phyloP scores from a whole-genome alignment of 2,329 filamentous ascomycete species.

The Eutypella sp. region DNA sequence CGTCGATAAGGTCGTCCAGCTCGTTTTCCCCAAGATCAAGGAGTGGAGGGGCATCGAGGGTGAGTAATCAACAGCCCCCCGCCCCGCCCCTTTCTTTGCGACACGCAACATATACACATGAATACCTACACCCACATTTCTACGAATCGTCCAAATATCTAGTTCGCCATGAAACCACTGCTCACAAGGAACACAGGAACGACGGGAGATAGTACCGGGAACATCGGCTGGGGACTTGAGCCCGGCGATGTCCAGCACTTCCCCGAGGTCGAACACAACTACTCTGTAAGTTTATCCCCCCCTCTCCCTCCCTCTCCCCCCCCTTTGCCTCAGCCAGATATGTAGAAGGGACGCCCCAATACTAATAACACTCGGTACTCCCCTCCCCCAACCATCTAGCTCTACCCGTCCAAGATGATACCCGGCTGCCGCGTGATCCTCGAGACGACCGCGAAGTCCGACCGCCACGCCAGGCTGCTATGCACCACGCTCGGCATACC shows the following conservation, averaged over 20 bases:
- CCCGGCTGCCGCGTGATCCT: constrained; percentile 80
- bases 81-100: constrained; percentile 1
- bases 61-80: constrained; percentile 16
- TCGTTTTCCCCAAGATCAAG: constrained; percentile 93
- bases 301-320: constrained; percentile 4
- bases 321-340: too few relatives aligned
- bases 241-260: constrained; percentile 75
- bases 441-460: constrained; percentile 78
- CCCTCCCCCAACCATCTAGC: constrained; percentile 31
- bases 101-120: too few relatives aligned
- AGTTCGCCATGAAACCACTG: too few relatives aligned
- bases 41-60: constrained; percentile 73
- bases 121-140: too few relatives aligned
- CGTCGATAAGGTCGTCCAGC: constrained; percentile 79
- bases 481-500: constrained; percentile 69
- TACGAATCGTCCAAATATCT: too few relatives aligned
- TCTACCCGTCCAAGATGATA: constrained; percentile 66
- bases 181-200: constrained; percentile 29
- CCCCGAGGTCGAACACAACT: constrained; percentile 92
- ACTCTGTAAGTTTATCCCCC: constrained; percentile 62
- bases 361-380: too few relatives aligned
- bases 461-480: constrained; percentile 77
- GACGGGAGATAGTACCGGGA: constrained; percentile 83
- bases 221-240: constrained; percentile 76
- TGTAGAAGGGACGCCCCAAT: too few relatives aligned